These are phyloP conservation scores for Ustilago trichophora DNA, from an alignment of 1,284 basidiomycete genomes.

Conservation along the genomic window DNA sequence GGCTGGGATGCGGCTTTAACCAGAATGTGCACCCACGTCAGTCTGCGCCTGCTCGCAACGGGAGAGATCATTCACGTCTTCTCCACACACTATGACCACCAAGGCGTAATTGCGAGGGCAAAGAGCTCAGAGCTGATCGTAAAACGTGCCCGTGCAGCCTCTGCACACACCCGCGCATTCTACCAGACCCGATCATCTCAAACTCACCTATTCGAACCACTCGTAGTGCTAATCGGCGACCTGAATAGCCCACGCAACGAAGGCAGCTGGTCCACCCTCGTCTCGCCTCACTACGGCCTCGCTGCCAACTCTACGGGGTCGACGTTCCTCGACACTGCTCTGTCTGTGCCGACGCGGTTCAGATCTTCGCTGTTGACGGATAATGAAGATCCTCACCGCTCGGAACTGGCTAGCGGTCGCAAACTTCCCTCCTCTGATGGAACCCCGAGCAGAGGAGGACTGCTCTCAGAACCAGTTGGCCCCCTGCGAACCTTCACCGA, in stretches of 20 bases:
- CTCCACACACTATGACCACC: slow-evolving; percentile 55
- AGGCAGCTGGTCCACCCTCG: slow-evolving; percentile 41
- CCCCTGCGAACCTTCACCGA: slow-evolving; percentile 45
- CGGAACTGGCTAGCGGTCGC: slow-evolving; percentile 20
- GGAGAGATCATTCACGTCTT: slow-evolving; percentile 50
- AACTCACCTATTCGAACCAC: slow-evolving; percentile 17
- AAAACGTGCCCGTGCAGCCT: slow-evolving; percentile 27
- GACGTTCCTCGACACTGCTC: slow-evolving; percentile 41
- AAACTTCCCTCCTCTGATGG: not conserved
- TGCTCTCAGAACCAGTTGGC: slow-evolving; percentile 29
- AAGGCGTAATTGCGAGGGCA: slow-evolving; percentile 40
- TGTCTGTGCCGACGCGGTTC: slow-evolving; percentile 31
- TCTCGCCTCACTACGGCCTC: slow-evolving; percentile 37
- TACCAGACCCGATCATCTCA: not conserved
- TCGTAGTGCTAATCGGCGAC: slow-evolving; percentile 50
- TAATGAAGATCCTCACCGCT: slow-evolving; percentile 30
- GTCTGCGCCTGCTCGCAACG: slow-evolving; percentile 22
- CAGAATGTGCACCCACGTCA: slow-evolving; percentile 56
- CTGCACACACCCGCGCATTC: slow-evolving; percentile 1
- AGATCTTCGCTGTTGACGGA: slow-evolving; percentile 30
- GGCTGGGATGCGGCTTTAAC: slow-evolving; percentile 57
- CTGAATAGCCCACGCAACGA: slow-evolving; percentile 53
- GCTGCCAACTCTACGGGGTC: slow-evolving; percentile 15
- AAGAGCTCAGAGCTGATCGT: slow-evolving; percentile 46
- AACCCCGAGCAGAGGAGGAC: not conserved